Evolutionary conservation across 495 filamentous ascomycete species (phyloP).

Genomic region (Penicillium odoratum): DNA sequence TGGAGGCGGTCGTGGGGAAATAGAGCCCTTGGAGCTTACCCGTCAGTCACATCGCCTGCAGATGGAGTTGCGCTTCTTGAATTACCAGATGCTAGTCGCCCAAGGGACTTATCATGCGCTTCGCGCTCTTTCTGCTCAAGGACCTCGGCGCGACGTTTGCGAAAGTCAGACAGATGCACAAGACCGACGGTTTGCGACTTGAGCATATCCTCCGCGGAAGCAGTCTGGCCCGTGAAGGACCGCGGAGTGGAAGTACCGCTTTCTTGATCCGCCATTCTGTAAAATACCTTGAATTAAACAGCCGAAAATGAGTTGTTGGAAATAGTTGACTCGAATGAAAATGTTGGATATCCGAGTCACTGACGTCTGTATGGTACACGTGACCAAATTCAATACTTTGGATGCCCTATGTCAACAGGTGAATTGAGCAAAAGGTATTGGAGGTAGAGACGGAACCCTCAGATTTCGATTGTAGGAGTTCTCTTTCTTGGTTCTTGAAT

Average conservation of each 20-base stretch:
- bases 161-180: conserved; percentile 90
- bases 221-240: conserved; percentile 73
- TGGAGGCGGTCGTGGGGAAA: conserved; percentile 1
- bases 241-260: conserved; percentile 43
- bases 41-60: conserved; percentile 52
- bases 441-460: neutral
- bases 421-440: neutral
- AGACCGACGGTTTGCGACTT: conserved; percentile 92
- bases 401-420: neutral
- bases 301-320: neutral
- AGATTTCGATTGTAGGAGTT: neutral
- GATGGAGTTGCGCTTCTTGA: conserved; percentile 55
- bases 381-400: conserved; percentile 10
- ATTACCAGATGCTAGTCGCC: conserved; percentile 49
- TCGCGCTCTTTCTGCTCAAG: conserved; percentile 88
- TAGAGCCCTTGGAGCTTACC: conserved; percentile 40
- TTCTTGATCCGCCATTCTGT: conserved; percentile 39
- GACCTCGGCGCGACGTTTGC: conserved; percentile 93
- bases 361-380: conserved; percentile 26
- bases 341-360: conserved; percentile 2
- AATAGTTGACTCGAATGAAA: neutral
- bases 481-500: neutral
- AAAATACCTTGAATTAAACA: neutral
- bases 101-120: conserved; percentile 61
- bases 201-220: conserved; percentile 86